A percentile compares a stretch with the other conserved stretches of the same genome.
phyloP scores from a whole-genome alignment of 208 protist species.

The Leishmania martiniquensis region DNA sequence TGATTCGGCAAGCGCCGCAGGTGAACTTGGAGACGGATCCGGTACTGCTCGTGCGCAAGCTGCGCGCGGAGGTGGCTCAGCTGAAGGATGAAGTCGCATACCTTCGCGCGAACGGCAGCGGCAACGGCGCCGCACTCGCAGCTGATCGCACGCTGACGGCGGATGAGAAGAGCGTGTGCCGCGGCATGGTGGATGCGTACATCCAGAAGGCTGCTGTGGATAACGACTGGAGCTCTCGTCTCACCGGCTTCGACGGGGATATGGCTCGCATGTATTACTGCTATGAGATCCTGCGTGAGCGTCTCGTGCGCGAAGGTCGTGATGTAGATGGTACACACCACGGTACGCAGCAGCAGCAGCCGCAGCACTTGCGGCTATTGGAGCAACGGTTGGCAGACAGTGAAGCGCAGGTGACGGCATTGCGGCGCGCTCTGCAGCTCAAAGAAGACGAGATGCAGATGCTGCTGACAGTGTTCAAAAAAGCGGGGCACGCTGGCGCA shows the following conservation, averaged over 20 bases:
- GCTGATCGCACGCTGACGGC: slow-evolving; percentile 64
- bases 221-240: slow-evolving; percentile 37
- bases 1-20: slow-evolving; percentile 86
- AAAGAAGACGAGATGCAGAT: slow-evolving; percentile 94
- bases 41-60: slow-evolving; percentile 81
- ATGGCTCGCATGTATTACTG: slow-evolving; percentile 89
- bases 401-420: slow-evolving; percentile 50
- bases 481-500: slow-evolving; percentile 23
- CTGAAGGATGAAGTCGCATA: slow-evolving; percentile 90
- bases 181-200: slow-evolving; percentile 68
- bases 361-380: too few relatives aligned
- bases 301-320: slow-evolving; percentile 24
- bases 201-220: slow-evolving; percentile 44
- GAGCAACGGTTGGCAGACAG: slow-evolving; percentile 33
- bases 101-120: slow-evolving; percentile 57
- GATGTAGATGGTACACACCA: background rate
- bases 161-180: slow-evolving; percentile 76
- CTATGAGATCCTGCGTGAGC: slow-evolving; percentile 79
- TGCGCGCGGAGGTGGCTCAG: slow-evolving; percentile 88
- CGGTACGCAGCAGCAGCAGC: slow-evolving; percentile 1
- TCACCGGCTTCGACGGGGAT: slow-evolving; percentile 85
- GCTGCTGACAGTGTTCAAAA: slow-evolving; percentile 87
- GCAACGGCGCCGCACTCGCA: slow-evolving; percentile 11
- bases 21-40: slow-evolving; percentile 94
- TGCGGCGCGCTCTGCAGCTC: slow-evolving; percentile 85